A percentile compares a stretch with the other conserved stretches of the same genome.
Conservation (phyloP, 768 basidiomycete genomes). For the Termitomyces sp. region DNA sequence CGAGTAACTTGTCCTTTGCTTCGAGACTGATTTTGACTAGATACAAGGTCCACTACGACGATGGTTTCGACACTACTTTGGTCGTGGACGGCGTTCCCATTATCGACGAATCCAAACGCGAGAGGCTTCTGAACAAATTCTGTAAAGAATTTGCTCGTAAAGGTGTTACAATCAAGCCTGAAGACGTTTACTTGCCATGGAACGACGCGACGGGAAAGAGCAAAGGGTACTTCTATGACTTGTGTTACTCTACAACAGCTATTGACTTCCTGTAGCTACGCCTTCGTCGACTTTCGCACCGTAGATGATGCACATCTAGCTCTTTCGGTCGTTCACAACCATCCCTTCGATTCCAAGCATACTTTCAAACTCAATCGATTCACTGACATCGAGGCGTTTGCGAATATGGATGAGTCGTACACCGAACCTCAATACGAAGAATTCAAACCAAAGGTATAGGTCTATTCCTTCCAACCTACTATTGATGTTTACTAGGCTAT, state of each 20-base stretch:
- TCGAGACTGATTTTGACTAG: conserved; percentile 35
- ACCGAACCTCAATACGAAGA: conserved; percentile 71
- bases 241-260: neutral
- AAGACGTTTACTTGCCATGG: conserved; percentile 87
- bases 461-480: neutral
- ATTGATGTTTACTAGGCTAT: conserved; percentile 5
- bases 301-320: conserved; percentile 70
- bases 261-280: conserved; percentile 46
- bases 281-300: conserved; percentile 78
- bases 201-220: conserved; percentile 78
- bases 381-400: conserved; percentile 84
- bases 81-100: conserved; percentile 92
- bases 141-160: conserved; percentile 82
- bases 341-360: conserved; percentile 86
- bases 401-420: conserved; percentile 74
- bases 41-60: conserved; percentile 81
- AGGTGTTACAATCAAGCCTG: conserved; percentile 71
- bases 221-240: conserved; percentile 71
- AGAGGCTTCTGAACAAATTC: conserved; percentile 77
- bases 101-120: conserved; percentile 83
- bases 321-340: conserved; percentile 63
- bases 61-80: conserved; percentile 86
- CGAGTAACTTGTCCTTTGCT: neutral
- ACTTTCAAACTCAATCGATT: conserved; percentile 84
- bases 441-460: conserved; percentile 67